Evolutionary conservation across 2,329 filamentous ascomycete species (phyloP), one percentile per base, ranked within the genome.

Genomic region (Aspergillus jensenii): DNA sequence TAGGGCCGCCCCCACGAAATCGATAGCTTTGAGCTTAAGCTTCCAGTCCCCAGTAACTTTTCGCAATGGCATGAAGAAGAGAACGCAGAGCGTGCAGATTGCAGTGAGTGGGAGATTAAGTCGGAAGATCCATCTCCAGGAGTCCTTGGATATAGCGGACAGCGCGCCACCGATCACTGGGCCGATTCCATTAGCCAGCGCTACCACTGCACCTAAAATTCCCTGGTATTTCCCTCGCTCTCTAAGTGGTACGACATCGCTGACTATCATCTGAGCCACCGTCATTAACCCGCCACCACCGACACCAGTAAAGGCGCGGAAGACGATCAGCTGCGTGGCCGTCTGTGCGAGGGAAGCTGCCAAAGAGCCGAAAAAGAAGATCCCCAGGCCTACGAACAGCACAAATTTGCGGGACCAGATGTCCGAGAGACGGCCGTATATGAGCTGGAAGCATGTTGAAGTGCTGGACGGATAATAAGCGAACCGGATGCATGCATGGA

Each of bases 221-320:
- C 79, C 87, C 70, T 93, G 90, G 65, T 76, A 84, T 66, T 84
- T 85, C 3, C 85, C 85, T 59, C 85, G 73, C 62, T 85, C 80
- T 61, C 84, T 79, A 4, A 87, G 73, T 1, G 83, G 82, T 0
- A 86, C 83, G 4, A 87, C 75, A 64, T 87, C 85, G n/a, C 78
- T 82, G 11, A 87, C 80, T 44, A 87, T 85, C 70, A 87, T 86
- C 76, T 85, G 84, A 6, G 79, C 75, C 25, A 87, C 72, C 3
- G 81, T 83, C 56, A 79, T 81, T 31, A 88, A 79, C 2, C 86
- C 86, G 2, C 86, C 86, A 41, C 81, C 82, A 9, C 84, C 85
- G 12, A 88, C 75, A 44, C 86, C 86, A 2, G 84, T 81, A 19
- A 87, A 70, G 6, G 78, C 85, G 17, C 86, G 79, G 65, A 87